phyloP scores from a whole-genome alignment of 257 asterid genomes.

The Avicennia marina region DNA sequence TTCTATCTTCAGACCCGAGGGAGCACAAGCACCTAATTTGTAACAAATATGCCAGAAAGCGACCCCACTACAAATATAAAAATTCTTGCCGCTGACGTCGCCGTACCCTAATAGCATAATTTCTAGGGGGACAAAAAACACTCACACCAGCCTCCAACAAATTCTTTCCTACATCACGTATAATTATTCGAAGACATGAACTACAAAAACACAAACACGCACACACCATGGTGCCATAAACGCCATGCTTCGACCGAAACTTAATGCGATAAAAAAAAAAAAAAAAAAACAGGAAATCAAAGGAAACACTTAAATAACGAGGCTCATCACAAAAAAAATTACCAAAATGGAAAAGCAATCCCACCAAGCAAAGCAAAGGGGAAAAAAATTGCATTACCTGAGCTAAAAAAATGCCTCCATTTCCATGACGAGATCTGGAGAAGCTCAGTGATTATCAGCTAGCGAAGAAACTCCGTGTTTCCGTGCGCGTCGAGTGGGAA shows the following conservation, averaged over 20 bases:
- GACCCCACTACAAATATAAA: slow-evolving; percentile 35
- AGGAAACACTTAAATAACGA: slow-evolving; percentile 2
- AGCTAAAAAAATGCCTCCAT: slow-evolving; percentile 21
- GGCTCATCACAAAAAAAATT: background rate
- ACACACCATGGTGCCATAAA: background rate
- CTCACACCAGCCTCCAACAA: slow-evolving; percentile 27
- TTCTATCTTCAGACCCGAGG: slow-evolving; percentile 24
- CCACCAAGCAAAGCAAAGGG: background rate
- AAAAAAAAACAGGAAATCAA: background rate
- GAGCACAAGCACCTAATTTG: slow-evolving; percentile 14
- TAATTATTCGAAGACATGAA: too few species aligned
- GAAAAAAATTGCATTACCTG: slow-evolving; percentile 28
- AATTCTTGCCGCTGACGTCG: slow-evolving; percentile 18
- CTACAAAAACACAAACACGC: slow-evolving; percentile 15
- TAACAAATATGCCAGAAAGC: slow-evolving; percentile 26
- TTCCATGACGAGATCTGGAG: slow-evolving; percentile 38
- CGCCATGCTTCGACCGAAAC: slow-evolving; percentile 19
- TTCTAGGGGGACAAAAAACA: slow-evolving; percentile 12
- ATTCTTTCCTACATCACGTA: slow-evolving; percentile 27
- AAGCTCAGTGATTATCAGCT: slow-evolving; percentile 10
- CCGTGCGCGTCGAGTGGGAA: slow-evolving; percentile 19
- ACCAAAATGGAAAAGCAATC: background rate
- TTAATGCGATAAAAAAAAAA: too few species aligned
- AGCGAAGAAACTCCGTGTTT: slow-evolving; percentile 14
- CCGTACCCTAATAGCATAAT: slow-evolving; percentile 18